These are phyloP conservation scores for Moniliella sp. DNA, from an alignment of 1,284 basidiomycete species.

Conservation along the genomic window DNA sequence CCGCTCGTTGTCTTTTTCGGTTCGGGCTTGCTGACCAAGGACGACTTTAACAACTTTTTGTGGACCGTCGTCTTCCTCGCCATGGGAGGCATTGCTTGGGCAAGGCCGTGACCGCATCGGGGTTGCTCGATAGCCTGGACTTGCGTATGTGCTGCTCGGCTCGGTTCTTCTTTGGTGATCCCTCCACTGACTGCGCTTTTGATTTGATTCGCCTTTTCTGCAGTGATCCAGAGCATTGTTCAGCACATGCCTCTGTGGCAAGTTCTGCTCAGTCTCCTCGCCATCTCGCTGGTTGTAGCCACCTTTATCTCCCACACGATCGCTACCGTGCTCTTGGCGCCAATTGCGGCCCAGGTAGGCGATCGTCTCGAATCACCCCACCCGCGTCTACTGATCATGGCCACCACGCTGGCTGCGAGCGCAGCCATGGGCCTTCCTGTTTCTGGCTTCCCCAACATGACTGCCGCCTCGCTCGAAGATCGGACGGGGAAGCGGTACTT, in stretches of 20 bases:
- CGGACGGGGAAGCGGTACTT: slow-evolving; percentile 58
- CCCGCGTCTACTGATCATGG: slow-evolving; percentile 31
- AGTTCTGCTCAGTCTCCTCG: slow-evolving; percentile 62
- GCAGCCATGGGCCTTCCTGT: slow-evolving; percentile 72
- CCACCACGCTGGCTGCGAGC: slow-evolving; percentile 71
- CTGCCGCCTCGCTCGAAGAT: slow-evolving; percentile 61
- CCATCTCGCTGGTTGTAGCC: slow-evolving; percentile 58
- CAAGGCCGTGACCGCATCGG: slow-evolving; percentile 74
- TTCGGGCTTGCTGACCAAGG: slow-evolving; percentile 79
- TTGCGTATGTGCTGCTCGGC: too few species aligned
- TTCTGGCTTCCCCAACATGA: slow-evolving; percentile 66
- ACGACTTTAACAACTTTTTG: slow-evolving; percentile 33
- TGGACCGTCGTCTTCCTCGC: slow-evolving; percentile 33
- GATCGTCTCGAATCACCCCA: slow-evolving; percentile 41
- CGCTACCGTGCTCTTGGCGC: slow-evolving; percentile 79
- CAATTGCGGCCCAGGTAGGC: slow-evolving; percentile 79
- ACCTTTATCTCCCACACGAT: slow-evolving; percentile 41
- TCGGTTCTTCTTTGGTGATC: too few species aligned
- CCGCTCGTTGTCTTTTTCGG: slow-evolving; percentile 86
- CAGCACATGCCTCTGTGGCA: slow-evolving; percentile 52
- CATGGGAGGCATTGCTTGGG: slow-evolving; percentile 98
- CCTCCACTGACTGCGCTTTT: too few species aligned
- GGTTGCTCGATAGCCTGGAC: slow-evolving; percentile 44
- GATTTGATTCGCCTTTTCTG: too few species aligned
- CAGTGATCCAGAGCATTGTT: slow-evolving; percentile 48